Base-by-base conservation (phyloP, 306 rosid species). In the Rosa rugosa region DNA sequence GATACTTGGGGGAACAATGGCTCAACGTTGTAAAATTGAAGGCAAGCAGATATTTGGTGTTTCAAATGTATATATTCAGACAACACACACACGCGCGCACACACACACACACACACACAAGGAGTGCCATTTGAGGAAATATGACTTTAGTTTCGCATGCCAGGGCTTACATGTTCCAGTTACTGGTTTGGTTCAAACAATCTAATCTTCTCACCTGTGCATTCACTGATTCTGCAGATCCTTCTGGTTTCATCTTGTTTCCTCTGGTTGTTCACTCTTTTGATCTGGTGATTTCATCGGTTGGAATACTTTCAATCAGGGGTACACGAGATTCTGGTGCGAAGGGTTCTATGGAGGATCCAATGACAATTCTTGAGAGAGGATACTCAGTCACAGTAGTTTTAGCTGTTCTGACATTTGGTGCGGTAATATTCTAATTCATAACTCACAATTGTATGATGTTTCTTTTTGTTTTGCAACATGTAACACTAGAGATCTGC, bases 1-100 rank as follows among this genome's bases (percentile, higher is more conserved):
- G 99, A 95, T 95, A 81, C 98, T 95, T 72, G 99, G 99, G 53
- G 98, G 91, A 88, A 87, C 99, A 71, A 92, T 95, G 99, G 99
- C 99, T 51, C 84, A 87, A 41, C 92, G 89, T 46, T 95, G 98
- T 90, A 95, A 93, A 95, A 90, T 95, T 27, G 97, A 89, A 87
- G 96, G 99, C 79, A 75, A 83, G 89, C n/a, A 76, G 56, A 63
- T 45, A 38, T 64, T 34, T 81, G 16, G 44, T 65, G 73, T 82
- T 54, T 65, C 4, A 6, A 4, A 13, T 74, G 18, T 54, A 73
- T 22, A 56, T 25, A 51, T 73, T 73, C 38, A 40, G 4, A 23
- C 18, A n/a, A n/a, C n/a, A n/a, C n/a, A n/a, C n/a, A n/a, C n/a
- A n/a, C n/a, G n/a, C n/a, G n/a, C n/a, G n/a, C n/a, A n/a, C n/a